A percentile compares a stretch with the other conserved stretches of the same genome.
phyloP scores from a whole-genome alignment of 2,329 filamentous ascomycete species.

The Paecilomyces sp. region DNA sequence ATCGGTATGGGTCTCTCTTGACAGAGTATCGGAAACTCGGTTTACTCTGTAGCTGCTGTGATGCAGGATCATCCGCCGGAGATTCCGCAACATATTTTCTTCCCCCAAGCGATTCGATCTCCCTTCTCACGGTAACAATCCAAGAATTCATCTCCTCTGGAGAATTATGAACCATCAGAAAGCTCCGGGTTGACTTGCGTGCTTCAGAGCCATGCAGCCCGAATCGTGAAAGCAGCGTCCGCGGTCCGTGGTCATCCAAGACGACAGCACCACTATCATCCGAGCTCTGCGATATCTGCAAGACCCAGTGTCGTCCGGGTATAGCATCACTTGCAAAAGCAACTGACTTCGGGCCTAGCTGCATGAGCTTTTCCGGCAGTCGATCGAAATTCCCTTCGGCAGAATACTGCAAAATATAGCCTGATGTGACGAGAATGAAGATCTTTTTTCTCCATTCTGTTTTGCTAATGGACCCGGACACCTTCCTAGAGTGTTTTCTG shows the following conservation, averaged over 20 bases:
- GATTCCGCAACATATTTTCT: conserved; percentile 36
- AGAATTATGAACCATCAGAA: conserved; percentile 37
- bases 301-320: conserved; percentile 42
- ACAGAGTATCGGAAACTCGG: conserved; percentile 24
- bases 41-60: conserved; percentile 11
- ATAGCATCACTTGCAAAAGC: conserved; percentile 45
- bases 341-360: conserved; percentile 37
- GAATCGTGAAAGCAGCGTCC: conserved; percentile 32
- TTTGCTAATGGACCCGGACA: conserved; percentile 31
- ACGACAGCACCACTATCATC: conserved; percentile 20
- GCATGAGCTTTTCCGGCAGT: conserved; percentile 41
- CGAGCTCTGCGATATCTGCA: conserved; percentile 37
- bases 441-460: conserved; percentile 38
- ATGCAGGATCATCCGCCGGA: conserved; percentile 20
- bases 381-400: conserved; percentile 38
- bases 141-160: conserved; percentile 39
- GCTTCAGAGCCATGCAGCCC: conserved; percentile 27
- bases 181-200: conserved; percentile 29
- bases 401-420: conserved; percentile 40
- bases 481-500: conserved; percentile 26
- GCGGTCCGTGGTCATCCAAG: conserved; percentile 19
- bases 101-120: conserved; percentile 41
- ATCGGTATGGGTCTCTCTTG: conserved; percentile 27
- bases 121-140: conserved; percentile 37
- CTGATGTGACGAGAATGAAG: conserved; percentile 37